Base-by-base conservation (phyloP, 805 yeast genomes). In the Hanseniaspora jakobsenii region DNA sequence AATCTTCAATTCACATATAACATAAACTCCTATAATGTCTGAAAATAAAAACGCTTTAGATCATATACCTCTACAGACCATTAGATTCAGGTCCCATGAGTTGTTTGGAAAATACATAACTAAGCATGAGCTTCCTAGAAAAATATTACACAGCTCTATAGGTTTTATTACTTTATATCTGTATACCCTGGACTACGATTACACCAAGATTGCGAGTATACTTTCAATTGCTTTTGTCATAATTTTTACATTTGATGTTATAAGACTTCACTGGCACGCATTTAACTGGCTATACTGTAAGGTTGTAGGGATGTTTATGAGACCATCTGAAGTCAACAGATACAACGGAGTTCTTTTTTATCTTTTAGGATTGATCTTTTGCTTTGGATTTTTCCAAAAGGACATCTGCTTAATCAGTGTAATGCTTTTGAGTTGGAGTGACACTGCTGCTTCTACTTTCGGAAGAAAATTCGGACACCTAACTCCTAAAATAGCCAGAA, bases 401-500 rank as follows among this genome's bases (percentile, higher is more conserved):
- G 98, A 91, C 55, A 77, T 91, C 38, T 69, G 79, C 1, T 66
- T 87, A 22, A 69, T 85, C 66, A 69, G 94, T 18, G 76, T 86
- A 3, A 67, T 86, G 51, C 66, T 89, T 40, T 71, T 91, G 50
- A 82, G 95, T 56, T 91, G 97, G 97, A 86, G 94, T 4, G 98
- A 91, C 58, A 85, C 97, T 8, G 89, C 96, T 2, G 98, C 98
- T 2, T 84, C 95, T 3, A 84, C 95, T 0, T 64, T 87, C 56
- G 98, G 98, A 31, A 71, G 98, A 52, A 73, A 72, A 45, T 89
- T 65, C 59, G 97, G 97, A 7, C 72, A 81, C 54, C 70, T 79
- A 51, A 84, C 95, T 6, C 93, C 94, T 32, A 77, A 79, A 55
- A 61, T 89, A 17, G 70, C 80, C 6, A 67, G 72, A 49, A 74